Percentiles rank a stretch among this genome's conserved stretches.
phyloP scores from a whole-genome alignment of 768 basidiomycete genomes.

The Naganishia friedmannii region DNA sequence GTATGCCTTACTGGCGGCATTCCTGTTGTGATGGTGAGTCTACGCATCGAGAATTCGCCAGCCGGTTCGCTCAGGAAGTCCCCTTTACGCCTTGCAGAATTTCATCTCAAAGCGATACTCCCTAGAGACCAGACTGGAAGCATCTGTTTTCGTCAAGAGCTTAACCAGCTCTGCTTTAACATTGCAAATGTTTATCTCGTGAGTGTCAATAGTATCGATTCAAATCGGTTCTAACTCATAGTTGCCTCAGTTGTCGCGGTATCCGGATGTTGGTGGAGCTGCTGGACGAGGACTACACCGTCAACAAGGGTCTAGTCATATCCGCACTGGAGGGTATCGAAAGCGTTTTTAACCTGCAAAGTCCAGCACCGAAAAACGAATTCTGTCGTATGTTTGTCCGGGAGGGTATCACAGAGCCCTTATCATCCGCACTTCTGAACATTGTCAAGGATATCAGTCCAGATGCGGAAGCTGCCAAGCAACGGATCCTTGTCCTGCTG shows the following conservation, averaged over 20 bases:
- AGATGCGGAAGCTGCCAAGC: slow-evolving; percentile 68
- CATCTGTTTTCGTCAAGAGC: slow-evolving; percentile 87
- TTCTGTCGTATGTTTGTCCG: slow-evolving; percentile 98
- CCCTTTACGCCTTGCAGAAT: slow-evolving; percentile 51
- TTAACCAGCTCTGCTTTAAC: slow-evolving; percentile 86
- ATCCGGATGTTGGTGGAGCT: slow-evolving; percentile 91
- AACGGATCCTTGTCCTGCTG: slow-evolving; percentile 82
- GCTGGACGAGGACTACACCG: slow-evolving; percentile 89
- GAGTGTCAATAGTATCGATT: slow-evolving; percentile 50
- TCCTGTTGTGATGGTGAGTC: slow-evolving; percentile 76
- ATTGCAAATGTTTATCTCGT: slow-evolving; percentile 98
- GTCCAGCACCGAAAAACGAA: slow-evolving; percentile 94
- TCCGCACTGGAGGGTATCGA: slow-evolving; percentile 92
- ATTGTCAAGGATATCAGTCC: slow-evolving; percentile 66
- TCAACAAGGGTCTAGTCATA: slow-evolving; percentile 84
- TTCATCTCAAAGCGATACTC: slow-evolving; percentile 94
- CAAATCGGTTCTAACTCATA: neutral
- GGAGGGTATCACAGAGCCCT: slow-evolving; percentile 87
- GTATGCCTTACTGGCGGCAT: slow-evolving; percentile 87
- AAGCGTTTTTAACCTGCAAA: slow-evolving; percentile 89
- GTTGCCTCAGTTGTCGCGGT: slow-evolving; percentile 72
- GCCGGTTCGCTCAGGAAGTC: neutral
- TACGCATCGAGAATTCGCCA: slow-evolving; percentile 6
- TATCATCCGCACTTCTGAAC: slow-evolving; percentile 82
- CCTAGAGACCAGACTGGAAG: slow-evolving; percentile 87